Evolutionary conservation across 257 asterid species (phyloP).

Genomic region (Petunia axillaris): DNA sequence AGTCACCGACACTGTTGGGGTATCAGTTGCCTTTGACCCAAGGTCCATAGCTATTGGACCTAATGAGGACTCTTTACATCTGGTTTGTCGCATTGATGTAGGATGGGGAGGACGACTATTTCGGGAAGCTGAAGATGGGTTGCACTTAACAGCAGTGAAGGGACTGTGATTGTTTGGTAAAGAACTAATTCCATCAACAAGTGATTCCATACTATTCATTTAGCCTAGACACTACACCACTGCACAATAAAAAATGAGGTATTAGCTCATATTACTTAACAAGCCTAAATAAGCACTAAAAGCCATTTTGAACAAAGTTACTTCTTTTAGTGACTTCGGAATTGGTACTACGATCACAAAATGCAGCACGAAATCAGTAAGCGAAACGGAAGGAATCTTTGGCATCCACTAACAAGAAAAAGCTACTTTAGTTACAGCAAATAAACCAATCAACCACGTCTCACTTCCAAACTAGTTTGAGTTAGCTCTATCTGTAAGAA

Average conservation of each 20-base stretch:
- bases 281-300: background rate
- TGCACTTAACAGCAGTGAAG: constrained; percentile 38
- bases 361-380: background rate
- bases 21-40: constrained; percentile 39
- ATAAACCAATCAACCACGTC: too few relatives aligned
- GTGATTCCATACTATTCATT: constrained; percentile 56
- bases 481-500: too few relatives aligned
- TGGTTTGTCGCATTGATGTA: constrained; percentile 46
- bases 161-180: constrained; percentile 54
- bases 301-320: constrained; percentile 11
- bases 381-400: constrained; percentile 1
- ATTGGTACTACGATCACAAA: background rate
- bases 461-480: too few relatives aligned
- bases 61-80: constrained; percentile 52
- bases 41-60: constrained; percentile 36
- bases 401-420: background rate
- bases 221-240: constrained; percentile 43
- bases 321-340: background rate
- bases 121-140: constrained; percentile 46
- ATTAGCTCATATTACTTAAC: constrained; percentile 21
- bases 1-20: constrained; percentile 39
- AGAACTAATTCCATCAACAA: constrained; percentile 62
- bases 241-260: constrained; percentile 31
- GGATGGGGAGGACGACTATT: constrained; percentile 62
- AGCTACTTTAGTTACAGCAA: background rate